Evolutionary conservation across 257 asterid genomes (phyloP), one percentile per base, ranked within the genome.

Genomic region (Agastache rugosa): DNA sequence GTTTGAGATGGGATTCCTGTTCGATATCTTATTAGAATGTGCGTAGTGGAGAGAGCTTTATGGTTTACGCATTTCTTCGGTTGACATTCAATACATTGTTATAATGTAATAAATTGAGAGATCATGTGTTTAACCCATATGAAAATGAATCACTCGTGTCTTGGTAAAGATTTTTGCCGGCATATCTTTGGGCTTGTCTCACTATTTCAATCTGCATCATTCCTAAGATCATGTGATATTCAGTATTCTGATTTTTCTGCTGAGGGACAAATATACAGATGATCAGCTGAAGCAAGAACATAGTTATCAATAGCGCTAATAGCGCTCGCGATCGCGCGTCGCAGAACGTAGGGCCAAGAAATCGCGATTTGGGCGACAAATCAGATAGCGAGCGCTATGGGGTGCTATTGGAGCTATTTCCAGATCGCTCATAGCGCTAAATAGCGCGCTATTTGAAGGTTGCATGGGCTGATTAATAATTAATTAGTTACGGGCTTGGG

Each of bases 181-280:
- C 71, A 61, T 19, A 19, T 61, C 19, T 20, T 31, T 62, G 58
- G 41, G 47, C 70, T 20, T 45, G 20, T 53, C 47, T 6, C 68
- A 2, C 61, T 42, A 66, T 54, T 11, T 56, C 42, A 25, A 17
- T 64, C 22, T 25, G 54, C 19, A 54, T 53, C n/a, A 12, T 53
- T 47, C 8, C 11, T 11, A 5, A 47, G 22, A 37, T 74, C 15
- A 23, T 74, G 55, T 9, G 47, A 20, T 15, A 25, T n/a, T 64
- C n/a, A 23, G 6, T 23, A 25, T 59, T 15, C 22, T 48, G 20
- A 29, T 29, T 45, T 27, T 3, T 73, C 11, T 62, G 39, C 71
- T 47, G 11, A 29, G 23, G 51, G 56, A 16, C 29, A 11, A 63
- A 37, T 37, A 23, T 20, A 20, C 4, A 65, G 11, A 23, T 63